phyloP scores from a whole-genome alignment of 2,329 filamentous ascomycete genomes.

The Alternaria longipes region DNA sequence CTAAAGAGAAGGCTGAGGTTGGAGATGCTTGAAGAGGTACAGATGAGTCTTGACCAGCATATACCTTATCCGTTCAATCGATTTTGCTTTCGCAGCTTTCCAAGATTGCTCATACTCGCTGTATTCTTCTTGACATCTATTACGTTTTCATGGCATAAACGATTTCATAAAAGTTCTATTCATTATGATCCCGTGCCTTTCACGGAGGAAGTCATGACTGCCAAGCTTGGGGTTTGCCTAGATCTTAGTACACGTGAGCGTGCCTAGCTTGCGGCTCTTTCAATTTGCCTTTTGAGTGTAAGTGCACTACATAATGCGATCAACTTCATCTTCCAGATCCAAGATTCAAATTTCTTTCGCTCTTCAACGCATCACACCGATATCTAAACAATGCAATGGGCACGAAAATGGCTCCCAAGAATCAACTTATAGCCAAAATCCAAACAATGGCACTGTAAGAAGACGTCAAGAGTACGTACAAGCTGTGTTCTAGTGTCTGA shows the following conservation, averaged over 20 bases:
- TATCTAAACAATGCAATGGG: neutral
- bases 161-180: too few species aligned
- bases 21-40: neutral
- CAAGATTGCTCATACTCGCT: neutral
- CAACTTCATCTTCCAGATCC: neutral
- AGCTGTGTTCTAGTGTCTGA: neutral
- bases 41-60: neutral
- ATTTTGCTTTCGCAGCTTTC: neutral
- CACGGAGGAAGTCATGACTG: too few species aligned
- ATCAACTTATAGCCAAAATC: neutral
- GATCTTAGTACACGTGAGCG: neutral
- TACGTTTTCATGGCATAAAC: neutral
- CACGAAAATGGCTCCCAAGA: neutral
- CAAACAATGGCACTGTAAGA: neutral
- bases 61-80: neutral
- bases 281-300: neutral
- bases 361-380: neutral
- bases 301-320: neutral
- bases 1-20: constrained; percentile 24
- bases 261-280: neutral
- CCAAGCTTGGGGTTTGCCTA: neutral
- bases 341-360: neutral
- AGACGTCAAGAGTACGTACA: neutral
- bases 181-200: too few species aligned
- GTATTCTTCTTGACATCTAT: neutral